These are phyloP conservation scores for Hypocreales sp. DNA, from an alignment of 2,329 filamentous ascomycete species.

Conservation along the genomic window DNA sequence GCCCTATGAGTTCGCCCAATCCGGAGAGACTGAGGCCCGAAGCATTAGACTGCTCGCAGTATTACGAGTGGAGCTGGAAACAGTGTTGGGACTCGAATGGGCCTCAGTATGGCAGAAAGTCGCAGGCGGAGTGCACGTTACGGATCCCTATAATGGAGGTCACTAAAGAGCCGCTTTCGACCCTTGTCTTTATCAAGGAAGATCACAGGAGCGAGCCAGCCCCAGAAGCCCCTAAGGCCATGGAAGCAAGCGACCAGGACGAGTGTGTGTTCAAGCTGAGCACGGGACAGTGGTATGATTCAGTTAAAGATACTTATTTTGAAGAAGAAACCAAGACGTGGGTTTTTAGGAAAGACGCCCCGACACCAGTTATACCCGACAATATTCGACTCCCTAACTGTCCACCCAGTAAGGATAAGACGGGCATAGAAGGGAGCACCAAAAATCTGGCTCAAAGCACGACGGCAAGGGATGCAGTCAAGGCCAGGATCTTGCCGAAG, in stretches of 20 bases:
- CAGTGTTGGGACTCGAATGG: neutral
- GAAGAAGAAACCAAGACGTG: neutral
- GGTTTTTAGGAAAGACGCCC: neutral
- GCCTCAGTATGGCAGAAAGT: neutral
- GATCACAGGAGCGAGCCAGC: neutral
- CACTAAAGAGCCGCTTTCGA: neutral
- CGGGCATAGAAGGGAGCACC: neutral
- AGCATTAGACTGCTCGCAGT: neutral
- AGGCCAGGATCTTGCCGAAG: neutral
- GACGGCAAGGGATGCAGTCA: neutral
- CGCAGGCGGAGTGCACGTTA: neutral
- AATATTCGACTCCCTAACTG: neutral
- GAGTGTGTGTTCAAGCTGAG: neutral
- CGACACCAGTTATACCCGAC: neutral
- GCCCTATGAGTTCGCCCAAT: too few species aligned
- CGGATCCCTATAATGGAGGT: neutral
- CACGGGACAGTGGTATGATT: neutral
- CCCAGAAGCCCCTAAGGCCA: neutral
- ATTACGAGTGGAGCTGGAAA: neutral
- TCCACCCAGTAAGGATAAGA: neutral
- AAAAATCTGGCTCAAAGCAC: neutral
- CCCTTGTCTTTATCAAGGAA: conserved; percentile 1
- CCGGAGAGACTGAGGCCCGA: too few species aligned
- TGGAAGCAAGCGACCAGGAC: neutral
- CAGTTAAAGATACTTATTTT: neutral